Percentiles rank a stretch among this genome's conserved stretches.
Evolutionary conservation across 2,329 filamentous ascomycete genomes (phyloP).

Genomic region (Colletotrichum musae): DNA sequence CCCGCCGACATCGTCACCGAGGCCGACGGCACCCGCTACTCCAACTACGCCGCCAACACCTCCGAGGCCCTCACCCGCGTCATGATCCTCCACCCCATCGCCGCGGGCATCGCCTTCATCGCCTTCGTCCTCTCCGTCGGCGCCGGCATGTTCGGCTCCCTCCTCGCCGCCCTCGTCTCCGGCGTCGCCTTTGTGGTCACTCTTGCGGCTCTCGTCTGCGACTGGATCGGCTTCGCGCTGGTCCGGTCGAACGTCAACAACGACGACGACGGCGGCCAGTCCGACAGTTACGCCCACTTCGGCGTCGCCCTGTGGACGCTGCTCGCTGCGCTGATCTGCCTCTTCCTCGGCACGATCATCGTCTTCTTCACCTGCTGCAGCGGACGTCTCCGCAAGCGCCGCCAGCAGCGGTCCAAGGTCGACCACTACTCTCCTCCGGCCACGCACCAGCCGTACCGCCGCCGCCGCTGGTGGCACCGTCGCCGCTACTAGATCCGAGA

Average conservation of each 20-base stretch:
- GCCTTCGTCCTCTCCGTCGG: slow-evolving; percentile 70
- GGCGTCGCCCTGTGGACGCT: slow-evolving; percentile 74
- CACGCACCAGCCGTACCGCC: slow-evolving; percentile 34
- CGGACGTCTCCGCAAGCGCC: slow-evolving; percentile 58
- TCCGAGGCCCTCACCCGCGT: slow-evolving; percentile 67
- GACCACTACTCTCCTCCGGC: slow-evolving; percentile 46
- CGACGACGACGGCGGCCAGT: slow-evolving; percentile 50
- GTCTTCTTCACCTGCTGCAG: slow-evolving; percentile 75
- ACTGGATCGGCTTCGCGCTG: slow-evolving; percentile 71
- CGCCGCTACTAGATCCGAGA: slow-evolving; percentile 35
- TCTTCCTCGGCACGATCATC: slow-evolving; percentile 68
- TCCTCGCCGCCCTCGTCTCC: slow-evolving; percentile 65
- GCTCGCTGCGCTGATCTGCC: slow-evolving; percentile 68
- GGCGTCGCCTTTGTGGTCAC: slow-evolving; percentile 65
- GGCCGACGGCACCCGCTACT: slow-evolving; percentile 57
- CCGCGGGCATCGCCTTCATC: slow-evolving; percentile 70
- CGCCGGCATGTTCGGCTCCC: slow-evolving; percentile 65
- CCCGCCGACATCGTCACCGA: slow-evolving; percentile 61
- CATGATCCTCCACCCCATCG: slow-evolving; percentile 75
- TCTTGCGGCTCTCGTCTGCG: slow-evolving; percentile 64
- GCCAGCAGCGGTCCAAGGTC: slow-evolving; percentile 45
- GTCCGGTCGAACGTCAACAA: slow-evolving; percentile 68
- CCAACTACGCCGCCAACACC: slow-evolving; percentile 58
- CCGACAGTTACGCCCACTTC: slow-evolving; percentile 62
- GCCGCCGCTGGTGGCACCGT: slow-evolving; percentile 41